These are phyloP conservation scores for Corchorus olitorius DNA, from an alignment of 345 rosid genomes.

Conservation along the genomic window DNA sequence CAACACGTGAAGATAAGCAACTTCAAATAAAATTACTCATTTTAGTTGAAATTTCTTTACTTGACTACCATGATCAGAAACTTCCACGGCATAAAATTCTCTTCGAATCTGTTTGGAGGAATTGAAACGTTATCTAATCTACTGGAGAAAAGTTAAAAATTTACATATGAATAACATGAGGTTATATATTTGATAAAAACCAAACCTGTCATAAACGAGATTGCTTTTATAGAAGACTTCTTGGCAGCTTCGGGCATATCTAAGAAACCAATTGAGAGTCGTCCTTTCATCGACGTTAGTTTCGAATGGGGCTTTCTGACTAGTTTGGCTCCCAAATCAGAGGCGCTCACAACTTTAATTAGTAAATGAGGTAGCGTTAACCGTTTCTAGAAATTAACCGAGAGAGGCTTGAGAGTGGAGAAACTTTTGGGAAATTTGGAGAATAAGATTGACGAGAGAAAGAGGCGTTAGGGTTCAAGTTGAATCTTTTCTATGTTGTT, in stretches of 20 bases:
- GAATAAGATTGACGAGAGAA: too few relatives aligned
- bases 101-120: constrained; percentile 59
- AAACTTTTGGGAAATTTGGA: too few relatives aligned
- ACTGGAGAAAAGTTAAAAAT: background rate
- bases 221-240: constrained; percentile 79
- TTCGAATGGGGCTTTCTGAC: constrained; percentile 18
- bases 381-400: too few relatives aligned
- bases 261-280: constrained; percentile 80
- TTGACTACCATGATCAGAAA: constrained; percentile 34
- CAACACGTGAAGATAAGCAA: background rate
- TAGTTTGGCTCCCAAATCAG: constrained; percentile 51
- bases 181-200: background rate
- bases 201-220: constrained; percentile 86
- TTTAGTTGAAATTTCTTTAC: constrained; percentile 43
- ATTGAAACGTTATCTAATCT: background rate
- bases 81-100: constrained; percentile 36
- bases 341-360: constrained; percentile 41
- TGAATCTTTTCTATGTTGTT: too few relatives aligned
- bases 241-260: constrained; percentile 86
- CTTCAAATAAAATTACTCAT: constrained; percentile 51
- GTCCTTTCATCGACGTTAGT: constrained; percentile 42
- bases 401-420: too few relatives aligned
- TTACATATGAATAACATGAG: background rate
- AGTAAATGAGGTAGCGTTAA: constrained; percentile 65
- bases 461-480: too few relatives aligned